These are phyloP conservation scores for Nadsonia fulvescens DNA, from an alignment of 805 yeast species.

Conservation along the genomic window DNA sequence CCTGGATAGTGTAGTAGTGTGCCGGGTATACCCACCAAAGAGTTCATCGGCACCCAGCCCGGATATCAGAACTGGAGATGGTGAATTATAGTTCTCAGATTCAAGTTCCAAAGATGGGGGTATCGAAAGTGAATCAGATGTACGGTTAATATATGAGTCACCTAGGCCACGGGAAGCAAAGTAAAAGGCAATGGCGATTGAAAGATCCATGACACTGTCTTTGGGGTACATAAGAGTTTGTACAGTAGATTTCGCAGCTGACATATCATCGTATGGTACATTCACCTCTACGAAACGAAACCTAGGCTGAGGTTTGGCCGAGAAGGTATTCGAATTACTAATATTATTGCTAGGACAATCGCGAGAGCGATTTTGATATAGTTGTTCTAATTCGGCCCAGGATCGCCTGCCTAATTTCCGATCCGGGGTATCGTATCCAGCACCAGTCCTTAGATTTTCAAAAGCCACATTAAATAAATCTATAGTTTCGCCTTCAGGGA, in stretches of 20 bases:
- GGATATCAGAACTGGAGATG: conserved; percentile 62
- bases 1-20: conserved; percentile 24
- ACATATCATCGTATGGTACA: conserved; percentile 52
- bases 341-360: too few relatives aligned
- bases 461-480: conserved; percentile 88
- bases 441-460: conserved; percentile 65
- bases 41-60: conserved; percentile 97
- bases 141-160: too few relatives aligned
- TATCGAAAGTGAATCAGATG: too few relatives aligned
- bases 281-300: conserved; percentile 47
- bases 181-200: conserved; percentile 88
- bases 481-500: conserved; percentile 20
- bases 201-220: conserved; percentile 83
- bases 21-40: conserved; percentile 89
- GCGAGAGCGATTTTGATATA: too few relatives aligned
- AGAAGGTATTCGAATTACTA: too few relatives aligned
- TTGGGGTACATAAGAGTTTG: conserved; percentile 60
- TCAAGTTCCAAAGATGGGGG: too few relatives aligned
- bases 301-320: conserved; percentile 17
- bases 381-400: conserved; percentile 29
- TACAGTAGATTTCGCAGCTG: conserved; percentile 32
- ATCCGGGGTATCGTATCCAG: conserved; percentile 58
- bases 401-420: conserved; percentile 54
- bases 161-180: conserved; percentile 62
- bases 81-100: too few relatives aligned